These are phyloP conservation scores for Pseudocercospora crystallina DNA, from an alignment of 2,329 filamentous ascomycete species.

Conservation along the genomic window DNA sequence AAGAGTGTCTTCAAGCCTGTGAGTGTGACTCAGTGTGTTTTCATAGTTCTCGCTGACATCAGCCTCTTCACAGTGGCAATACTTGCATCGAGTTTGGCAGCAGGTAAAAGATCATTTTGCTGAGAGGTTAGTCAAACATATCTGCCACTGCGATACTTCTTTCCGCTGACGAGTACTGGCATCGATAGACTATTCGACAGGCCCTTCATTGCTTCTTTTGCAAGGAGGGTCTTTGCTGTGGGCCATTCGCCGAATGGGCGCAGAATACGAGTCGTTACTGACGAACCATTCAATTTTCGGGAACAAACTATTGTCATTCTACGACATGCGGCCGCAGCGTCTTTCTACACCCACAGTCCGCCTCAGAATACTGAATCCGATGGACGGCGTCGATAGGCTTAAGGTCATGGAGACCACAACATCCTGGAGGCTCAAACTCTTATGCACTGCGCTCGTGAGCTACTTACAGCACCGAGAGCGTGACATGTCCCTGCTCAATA, in stretches of 20 bases:
- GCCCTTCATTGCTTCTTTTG: background rate
- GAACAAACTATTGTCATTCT: constrained; percentile 1
- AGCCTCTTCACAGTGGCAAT: background rate
- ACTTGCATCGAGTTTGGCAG: background rate
- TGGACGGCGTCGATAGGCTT: background rate
- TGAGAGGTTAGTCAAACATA: background rate
- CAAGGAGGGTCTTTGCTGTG: background rate
- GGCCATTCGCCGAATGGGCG: background rate
- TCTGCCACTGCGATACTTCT: background rate
- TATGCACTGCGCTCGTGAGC: no score
- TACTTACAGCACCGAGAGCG: no score
- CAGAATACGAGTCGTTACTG: background rate
- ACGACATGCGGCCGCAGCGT: background rate
- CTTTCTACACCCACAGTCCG: no score
- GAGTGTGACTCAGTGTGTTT: background rate
- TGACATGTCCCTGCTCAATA: no score
- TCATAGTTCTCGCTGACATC: background rate
- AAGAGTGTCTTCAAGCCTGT: background rate
- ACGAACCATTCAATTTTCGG: background rate
- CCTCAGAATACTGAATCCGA: background rate
- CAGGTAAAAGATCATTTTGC: constrained; percentile 1
- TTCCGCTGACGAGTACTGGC: background rate
- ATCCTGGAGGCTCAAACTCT: no score
- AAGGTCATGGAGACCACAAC: no score
- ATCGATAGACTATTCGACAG: background rate